phyloP scores from a whole-genome alignment of 352 stramenopile species.

The Peronospora tabacina region DNA sequence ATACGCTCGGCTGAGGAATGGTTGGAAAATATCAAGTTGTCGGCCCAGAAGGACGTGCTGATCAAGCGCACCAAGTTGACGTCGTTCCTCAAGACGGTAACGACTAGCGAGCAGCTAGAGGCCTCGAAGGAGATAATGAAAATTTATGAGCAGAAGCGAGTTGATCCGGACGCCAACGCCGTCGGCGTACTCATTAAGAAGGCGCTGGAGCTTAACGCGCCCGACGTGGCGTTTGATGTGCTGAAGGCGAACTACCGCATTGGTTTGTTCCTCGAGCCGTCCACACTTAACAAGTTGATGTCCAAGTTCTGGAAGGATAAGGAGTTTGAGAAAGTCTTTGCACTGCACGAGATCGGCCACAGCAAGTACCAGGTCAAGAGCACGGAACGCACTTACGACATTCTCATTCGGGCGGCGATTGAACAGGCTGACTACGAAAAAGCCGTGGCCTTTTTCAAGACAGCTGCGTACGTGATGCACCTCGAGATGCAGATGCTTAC shows the following conservation, averaged over 20 bases:
- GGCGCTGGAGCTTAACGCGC: conserved; percentile 64
- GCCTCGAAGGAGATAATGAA: conserved; percentile 82
- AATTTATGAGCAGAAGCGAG: conserved; percentile 81
- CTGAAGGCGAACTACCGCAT: conserved; percentile 80
- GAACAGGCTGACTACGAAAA: conserved; percentile 69
- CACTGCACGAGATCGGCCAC: conserved; percentile 67
- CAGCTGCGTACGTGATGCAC: conserved; percentile 48
- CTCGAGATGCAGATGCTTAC: not conserved
- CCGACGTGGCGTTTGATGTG: conserved; percentile 69
- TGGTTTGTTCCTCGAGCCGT: conserved; percentile 67
- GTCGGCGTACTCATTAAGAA: conserved; percentile 78
- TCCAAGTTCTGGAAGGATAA: conserved; percentile 77
- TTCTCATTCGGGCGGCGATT: conserved; percentile 72
- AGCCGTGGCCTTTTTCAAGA: conserved; percentile 63
- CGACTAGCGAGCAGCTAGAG: conserved; percentile 70
- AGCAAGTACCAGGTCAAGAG: conserved; percentile 79
- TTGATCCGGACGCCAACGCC: conserved; percentile 72
- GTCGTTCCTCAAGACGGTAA: conserved; percentile 79
- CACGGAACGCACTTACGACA: conserved; percentile 78
- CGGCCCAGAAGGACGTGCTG: conserved; percentile 61
- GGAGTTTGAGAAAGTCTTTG: conserved; percentile 72
- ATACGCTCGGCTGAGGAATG: conserved; percentile 59
- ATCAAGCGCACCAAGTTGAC: conserved; percentile 82
- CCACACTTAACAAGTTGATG: conserved; percentile 77
- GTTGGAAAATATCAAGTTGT: conserved; percentile 74